Percentiles rank a stretch among this genome's conserved stretches.
phyloP scores from a whole-genome alignment of 306 rosid genomes.

The Leucaena leucocephala region DNA sequence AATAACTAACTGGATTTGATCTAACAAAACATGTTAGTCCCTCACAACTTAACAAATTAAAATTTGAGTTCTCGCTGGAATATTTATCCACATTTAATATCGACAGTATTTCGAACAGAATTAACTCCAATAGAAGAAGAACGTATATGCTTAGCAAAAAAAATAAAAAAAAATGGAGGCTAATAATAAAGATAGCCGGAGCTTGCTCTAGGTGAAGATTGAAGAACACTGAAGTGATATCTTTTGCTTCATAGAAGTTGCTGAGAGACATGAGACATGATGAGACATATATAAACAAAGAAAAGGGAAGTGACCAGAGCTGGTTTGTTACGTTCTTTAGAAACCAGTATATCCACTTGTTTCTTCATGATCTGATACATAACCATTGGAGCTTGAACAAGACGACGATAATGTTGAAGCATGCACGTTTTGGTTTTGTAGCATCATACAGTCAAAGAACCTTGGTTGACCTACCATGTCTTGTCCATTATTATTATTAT shows the following conservation, averaged over 20 bases:
- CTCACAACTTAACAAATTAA: no score
- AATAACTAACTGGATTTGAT: no score
- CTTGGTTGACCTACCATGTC: slow-evolving; percentile 39
- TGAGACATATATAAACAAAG: background rate
- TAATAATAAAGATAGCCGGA: background rate
- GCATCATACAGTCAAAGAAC: slow-evolving; percentile 44
- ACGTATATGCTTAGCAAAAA: no score
- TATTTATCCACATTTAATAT: no score
- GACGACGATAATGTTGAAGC: slow-evolving; percentile 50
- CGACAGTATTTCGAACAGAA: no score
- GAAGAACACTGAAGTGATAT: background rate
- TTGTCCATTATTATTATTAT: background rate
- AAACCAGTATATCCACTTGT: slow-evolving; percentile 36
- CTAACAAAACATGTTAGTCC: no score
- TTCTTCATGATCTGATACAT: slow-evolving; percentile 37
- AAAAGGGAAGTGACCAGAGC: background rate
- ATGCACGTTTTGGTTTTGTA: background rate
- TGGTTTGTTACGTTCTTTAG: background rate
- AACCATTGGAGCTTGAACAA: slow-evolving; percentile 52
- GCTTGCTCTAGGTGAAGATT: background rate
- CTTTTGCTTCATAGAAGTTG: background rate
- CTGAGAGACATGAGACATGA: background rate
- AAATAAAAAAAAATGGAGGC: no score
- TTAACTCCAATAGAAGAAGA: no score
- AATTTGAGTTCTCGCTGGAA: no score